phyloP scores from a whole-genome alignment of 2,329 filamentous ascomycete species.

The Neonectria coccinea region DNA sequence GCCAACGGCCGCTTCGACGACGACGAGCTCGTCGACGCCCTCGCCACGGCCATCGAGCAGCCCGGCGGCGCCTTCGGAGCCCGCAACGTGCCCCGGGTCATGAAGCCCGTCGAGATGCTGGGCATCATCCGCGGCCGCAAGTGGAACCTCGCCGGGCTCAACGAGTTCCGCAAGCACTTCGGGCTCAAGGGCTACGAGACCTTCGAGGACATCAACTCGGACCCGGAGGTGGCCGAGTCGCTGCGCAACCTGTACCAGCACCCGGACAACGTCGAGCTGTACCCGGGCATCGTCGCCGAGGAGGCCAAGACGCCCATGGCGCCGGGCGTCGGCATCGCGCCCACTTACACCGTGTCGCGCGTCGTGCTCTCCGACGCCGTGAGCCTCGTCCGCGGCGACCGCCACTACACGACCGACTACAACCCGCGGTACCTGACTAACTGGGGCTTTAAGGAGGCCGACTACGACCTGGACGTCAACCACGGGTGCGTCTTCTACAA shows the following conservation, averaged over 20 bases:
- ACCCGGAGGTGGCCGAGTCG: slow-evolving; percentile 75
- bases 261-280: slow-evolving; percentile 83
- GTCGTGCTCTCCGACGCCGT: slow-evolving; percentile 84
- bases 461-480: slow-evolving; percentile 79
- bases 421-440: slow-evolving; percentile 80
- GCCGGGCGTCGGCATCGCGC: slow-evolving; percentile 79
- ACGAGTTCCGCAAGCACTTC: slow-evolving; percentile 88
- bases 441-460: slow-evolving; percentile 83
- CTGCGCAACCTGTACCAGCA: slow-evolving; percentile 79
- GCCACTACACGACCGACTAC: slow-evolving; percentile 84
- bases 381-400: slow-evolving; percentile 80
- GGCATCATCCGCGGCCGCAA: slow-evolving; percentile 81
- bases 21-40: slow-evolving; percentile 78
- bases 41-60: slow-evolving; percentile 78
- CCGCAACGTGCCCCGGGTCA: slow-evolving; percentile 77
- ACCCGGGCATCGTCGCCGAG: slow-evolving; percentile 82
- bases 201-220: slow-evolving; percentile 87
- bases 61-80: slow-evolving; percentile 80
- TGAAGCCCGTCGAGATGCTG: slow-evolving; percentile 82
- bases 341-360: slow-evolving; percentile 81
- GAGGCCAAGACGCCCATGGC: slow-evolving; percentile 80
- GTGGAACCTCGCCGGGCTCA: slow-evolving; percentile 83
- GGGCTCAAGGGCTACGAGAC: slow-evolving; percentile 79
- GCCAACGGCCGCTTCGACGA: slow-evolving; percentile 78
- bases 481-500: slow-evolving; percentile 90